A percentile compares a stretch with the other conserved stretches of the same genome.
These are phyloP conservation scores for Phaeodactylum tricornutum DNA, from an alignment of 108 stramenopile species.

Conservation along the genomic window DNA sequence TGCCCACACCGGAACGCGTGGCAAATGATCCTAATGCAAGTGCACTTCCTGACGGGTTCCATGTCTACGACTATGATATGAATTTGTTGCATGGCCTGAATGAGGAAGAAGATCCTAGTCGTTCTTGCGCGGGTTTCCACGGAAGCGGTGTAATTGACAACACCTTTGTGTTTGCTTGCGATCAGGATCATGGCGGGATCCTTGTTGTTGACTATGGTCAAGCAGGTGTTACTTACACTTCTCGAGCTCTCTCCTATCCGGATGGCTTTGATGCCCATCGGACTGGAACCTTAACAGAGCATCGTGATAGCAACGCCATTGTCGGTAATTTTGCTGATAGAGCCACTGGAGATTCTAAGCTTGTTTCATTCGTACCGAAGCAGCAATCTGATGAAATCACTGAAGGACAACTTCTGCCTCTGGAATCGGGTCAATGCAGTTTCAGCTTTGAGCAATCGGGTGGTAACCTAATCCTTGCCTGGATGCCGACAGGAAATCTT, in stretches of 20 bases:
- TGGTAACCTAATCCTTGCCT: conserved; percentile 10
- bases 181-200: conserved; percentile 16
- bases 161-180: conserved; percentile 16
- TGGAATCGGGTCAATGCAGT: conserved; percentile 5
- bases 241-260: conserved; percentile 16
- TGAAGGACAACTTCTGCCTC: background rate
- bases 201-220: conserved; percentile 12
- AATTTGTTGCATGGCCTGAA: conserved; percentile 11
- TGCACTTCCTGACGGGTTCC: conserved; percentile 18
- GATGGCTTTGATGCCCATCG: conserved; percentile 6
- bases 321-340: conserved; percentile 17
- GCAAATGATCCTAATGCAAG: background rate
- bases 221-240: conserved; percentile 8
- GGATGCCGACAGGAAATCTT: conserved; percentile 10
- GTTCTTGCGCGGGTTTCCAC: conserved; percentile 17
- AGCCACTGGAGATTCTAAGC: conserved; percentile 1
- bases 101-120: conserved; percentile 4
- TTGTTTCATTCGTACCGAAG: conserved; percentile 7
- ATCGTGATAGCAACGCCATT: conserved; percentile 8
- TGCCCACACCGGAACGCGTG: conserved; percentile 12
- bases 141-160: conserved; percentile 7
- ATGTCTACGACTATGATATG: conserved; percentile 16
- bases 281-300: conserved; percentile 13
- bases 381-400: background rate
- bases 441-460: conserved; percentile 7